Evolutionary conservation across 345 rosid genomes (phyloP).

Genomic region (Moricandia arvensis): DNA sequence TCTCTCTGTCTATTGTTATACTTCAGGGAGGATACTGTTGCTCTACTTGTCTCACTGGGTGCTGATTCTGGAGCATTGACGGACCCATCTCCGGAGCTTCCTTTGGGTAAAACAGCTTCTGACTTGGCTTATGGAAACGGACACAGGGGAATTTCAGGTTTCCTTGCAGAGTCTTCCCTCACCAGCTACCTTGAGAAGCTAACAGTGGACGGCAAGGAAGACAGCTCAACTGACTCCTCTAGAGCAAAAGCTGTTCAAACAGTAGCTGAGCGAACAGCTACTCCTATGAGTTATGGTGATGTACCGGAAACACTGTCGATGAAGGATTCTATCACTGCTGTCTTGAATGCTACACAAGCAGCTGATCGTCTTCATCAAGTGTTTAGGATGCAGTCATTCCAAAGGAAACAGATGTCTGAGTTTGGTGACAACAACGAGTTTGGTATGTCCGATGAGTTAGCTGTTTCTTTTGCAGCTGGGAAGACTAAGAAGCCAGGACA

Average conservation of each 20-base stretch:
- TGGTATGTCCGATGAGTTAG: constrained; percentile 56
- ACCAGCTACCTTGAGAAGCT: constrained; percentile 67
- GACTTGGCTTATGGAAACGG: constrained; percentile 90
- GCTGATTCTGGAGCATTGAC: constrained; percentile 71
- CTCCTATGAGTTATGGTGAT: constrained; percentile 53
- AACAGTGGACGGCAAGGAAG: constrained; percentile 56
- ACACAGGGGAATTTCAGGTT: constrained; percentile 92
- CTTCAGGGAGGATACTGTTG: constrained; percentile 80
- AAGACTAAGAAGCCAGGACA: constrained; percentile 47
- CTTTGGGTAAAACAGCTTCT: constrained; percentile 71
- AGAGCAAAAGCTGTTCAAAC: constrained; percentile 54
- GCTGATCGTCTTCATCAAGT: constrained; percentile 80
- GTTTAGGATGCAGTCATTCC: constrained; percentile 84
- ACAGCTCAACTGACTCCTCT: constrained; percentile 37
- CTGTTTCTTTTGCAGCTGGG: constrained; percentile 53
- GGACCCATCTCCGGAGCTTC: constrained; percentile 83
- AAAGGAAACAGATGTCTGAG: constrained; percentile 58
- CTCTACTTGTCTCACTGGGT: constrained; percentile 60
- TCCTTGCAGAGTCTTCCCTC: constrained; percentile 81
- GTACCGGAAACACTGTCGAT: constrained; percentile 63
- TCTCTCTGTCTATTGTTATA: constrained; percentile 18
- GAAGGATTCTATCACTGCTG: constrained; percentile 80
- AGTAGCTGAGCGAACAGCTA: constrained; percentile 60
- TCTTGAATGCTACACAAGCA: constrained; percentile 89
- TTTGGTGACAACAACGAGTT: constrained; percentile 37